Percentiles rank a stretch among this genome's conserved stretches.
Evolutionary conservation across 805 yeast genomes (phyloP).

Genomic region (Metschnikowia matae): DNA sequence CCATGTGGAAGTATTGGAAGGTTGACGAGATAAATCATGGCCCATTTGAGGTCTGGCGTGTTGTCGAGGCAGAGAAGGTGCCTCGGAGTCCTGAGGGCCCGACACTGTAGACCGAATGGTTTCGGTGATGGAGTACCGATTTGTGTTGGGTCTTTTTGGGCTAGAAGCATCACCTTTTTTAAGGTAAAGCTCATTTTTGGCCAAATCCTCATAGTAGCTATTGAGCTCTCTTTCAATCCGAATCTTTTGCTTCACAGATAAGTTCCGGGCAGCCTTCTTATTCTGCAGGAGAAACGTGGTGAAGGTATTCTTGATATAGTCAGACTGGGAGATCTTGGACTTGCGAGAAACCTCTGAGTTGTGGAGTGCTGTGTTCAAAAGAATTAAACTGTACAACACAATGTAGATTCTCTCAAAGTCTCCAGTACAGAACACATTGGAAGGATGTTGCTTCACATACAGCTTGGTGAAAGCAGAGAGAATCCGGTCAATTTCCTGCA

Average conservation of each 20-base stretch:
- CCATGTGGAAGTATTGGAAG: conserved; percentile 35
- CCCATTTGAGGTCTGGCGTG: conserved; percentile 2
- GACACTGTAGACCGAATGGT: conserved; percentile 15
- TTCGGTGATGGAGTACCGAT: conserved; percentile 21
- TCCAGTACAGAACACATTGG: conserved; percentile 45
- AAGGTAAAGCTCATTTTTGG: conserved; percentile 36
- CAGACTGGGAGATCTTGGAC: conserved; percentile 37
- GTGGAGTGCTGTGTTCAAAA: conserved; percentile 75
- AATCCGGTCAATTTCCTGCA: conserved; percentile 74
- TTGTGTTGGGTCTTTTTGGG: conserved; percentile 10
- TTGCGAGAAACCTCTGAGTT: conserved; percentile 41
- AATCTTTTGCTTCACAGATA: conserved; percentile 36
- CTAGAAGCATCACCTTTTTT: conserved; percentile 22
- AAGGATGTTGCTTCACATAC: conserved; percentile 52
- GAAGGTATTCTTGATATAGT: conserved; percentile 40
- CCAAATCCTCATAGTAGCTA: conserved; percentile 41
- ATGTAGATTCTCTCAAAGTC: conserved; percentile 60
- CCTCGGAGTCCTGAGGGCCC: background rate
- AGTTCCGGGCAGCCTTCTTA: conserved; percentile 23
- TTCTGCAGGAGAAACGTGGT: conserved; percentile 39
- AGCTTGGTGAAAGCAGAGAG: conserved; percentile 63
- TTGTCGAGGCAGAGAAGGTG: conserved; percentile 5
- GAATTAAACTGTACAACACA: conserved; percentile 63
- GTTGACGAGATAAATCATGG: conserved; percentile 21
- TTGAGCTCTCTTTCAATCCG: conserved; percentile 45